These are phyloP conservation scores for Psidium guajava DNA, from an alignment of 345 rosid species.

Conservation along the genomic window DNA sequence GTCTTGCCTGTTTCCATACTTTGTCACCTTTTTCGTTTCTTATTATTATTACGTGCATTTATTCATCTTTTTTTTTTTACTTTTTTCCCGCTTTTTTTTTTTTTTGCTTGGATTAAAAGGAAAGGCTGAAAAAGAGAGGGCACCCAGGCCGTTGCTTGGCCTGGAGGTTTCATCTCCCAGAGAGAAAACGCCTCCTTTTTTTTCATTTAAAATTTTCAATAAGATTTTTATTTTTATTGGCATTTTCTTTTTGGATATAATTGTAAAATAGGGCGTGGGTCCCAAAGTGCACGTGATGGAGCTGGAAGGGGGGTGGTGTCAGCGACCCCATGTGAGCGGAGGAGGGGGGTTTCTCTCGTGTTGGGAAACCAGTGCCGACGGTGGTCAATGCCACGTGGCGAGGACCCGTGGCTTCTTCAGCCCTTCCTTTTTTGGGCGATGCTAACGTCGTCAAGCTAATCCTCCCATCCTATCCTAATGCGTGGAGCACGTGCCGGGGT, in stretches of 20 bases:
- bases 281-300: conserved; percentile 31
- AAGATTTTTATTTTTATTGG: background rate
- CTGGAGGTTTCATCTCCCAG: conserved; percentile 16
- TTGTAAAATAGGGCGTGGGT: background rate
- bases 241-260: background rate
- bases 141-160: conserved; percentile 40
- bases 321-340: conserved; percentile 35
- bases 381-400: conserved; percentile 42
- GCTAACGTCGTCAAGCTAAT: background rate
- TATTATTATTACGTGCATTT: background rate
- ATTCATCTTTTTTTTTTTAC: background rate
- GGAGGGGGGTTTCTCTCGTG: conserved; percentile 14
- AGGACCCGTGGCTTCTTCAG: background rate
- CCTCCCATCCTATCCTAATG: background rate
- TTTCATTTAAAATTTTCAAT: background rate
- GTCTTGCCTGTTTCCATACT: background rate
- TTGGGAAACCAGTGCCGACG: conserved; percentile 22
- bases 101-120: conserved; percentile 33
- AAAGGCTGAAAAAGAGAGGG: conserved; percentile 17
- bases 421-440: background rate
- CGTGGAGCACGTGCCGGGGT: conserved; percentile 30
- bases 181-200: background rate
- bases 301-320: conserved; percentile 23
- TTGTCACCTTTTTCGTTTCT: background rate
- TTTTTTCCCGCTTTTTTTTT: background rate